Evolutionary conservation across 306 rosid species (phyloP).

Genomic region (Dalbergia oliveri): DNA sequence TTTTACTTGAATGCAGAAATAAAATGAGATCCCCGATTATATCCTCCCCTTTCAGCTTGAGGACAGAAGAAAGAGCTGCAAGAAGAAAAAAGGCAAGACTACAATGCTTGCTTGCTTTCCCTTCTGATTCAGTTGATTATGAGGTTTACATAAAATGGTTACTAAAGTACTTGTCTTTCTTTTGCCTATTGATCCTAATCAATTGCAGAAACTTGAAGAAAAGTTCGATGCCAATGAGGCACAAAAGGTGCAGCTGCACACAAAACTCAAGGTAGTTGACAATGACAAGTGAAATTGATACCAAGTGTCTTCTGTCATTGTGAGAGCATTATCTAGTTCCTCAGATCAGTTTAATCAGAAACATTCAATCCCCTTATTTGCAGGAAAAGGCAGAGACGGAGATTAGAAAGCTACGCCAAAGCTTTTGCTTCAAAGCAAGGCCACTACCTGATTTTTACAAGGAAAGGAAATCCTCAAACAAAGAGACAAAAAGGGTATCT

Average conservation of each 20-base stretch:
- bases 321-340: constrained; percentile 17
- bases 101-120: constrained; percentile 34
- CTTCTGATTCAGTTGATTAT: constrained; percentile 17
- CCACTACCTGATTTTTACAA: constrained; percentile 90
- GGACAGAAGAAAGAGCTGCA: constrained; percentile 94
- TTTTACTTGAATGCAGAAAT: constrained; percentile 74
- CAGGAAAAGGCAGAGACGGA: constrained; percentile 85
- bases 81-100: constrained; percentile 84
- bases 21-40: constrained; percentile 78
- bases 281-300: neutral
- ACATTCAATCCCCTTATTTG: constrained; percentile 33
- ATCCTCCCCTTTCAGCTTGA: constrained; percentile 80
- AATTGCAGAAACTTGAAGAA: constrained; percentile 89
- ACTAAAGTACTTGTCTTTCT: constrained; percentile 24
- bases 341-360: constrained; percentile 24
- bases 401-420: constrained; percentile 74
- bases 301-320: neutral
- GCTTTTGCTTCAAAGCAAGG: constrained; percentile 93
- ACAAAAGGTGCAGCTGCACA: constrained; percentile 69
- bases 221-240: constrained; percentile 83
- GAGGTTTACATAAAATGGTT: constrained; percentile 14
- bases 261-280: constrained; percentile 68
- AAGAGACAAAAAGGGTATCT: constrained; percentile 60
- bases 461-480: constrained; percentile 65
- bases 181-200: constrained; percentile 16